These are phyloP conservation scores for Kuraishia piskuri DNA, from an alignment of 805 yeast genomes.

Conservation along the genomic window DNA sequence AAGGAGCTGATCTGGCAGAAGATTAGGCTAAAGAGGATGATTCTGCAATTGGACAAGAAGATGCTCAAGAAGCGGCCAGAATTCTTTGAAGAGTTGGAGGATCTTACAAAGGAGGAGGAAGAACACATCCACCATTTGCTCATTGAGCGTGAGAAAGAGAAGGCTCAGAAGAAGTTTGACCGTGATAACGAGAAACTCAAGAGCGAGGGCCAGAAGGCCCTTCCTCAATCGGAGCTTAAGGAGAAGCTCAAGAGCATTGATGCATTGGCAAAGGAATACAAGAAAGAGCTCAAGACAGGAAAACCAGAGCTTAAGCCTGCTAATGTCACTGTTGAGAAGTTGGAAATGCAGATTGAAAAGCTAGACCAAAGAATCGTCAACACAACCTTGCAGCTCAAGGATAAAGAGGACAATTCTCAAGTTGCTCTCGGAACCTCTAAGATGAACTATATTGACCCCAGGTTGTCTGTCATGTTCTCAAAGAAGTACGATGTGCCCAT, in stretches of 20 bases:
- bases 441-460: conserved; percentile 91
- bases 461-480: conserved; percentile 82
- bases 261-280: conserved; percentile 41
- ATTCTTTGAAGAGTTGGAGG: conserved; percentile 62
- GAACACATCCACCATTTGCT: conserved; percentile 47
- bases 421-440: conserved; percentile 92
- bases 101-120: conserved; percentile 58
- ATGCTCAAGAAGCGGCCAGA: conserved; percentile 39
- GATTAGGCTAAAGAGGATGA: conserved; percentile 62
- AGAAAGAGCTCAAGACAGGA: conserved; percentile 50
- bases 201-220: conserved; percentile 43
- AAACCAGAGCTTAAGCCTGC: conserved; percentile 48
- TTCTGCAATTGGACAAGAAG: conserved; percentile 53
- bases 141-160: conserved; percentile 58
- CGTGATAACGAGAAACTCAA: conserved; percentile 71
- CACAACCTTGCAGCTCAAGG: conserved; percentile 70
- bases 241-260: conserved; percentile 49
- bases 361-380: conserved; percentile 63
- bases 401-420: conserved; percentile 88
- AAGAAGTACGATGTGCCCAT: conserved; percentile 84
- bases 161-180: conserved; percentile 51
- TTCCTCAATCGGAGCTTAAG: conserved; percentile 48
- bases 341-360: conserved; percentile 61
- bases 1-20: conserved; percentile 83
- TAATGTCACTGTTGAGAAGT: conserved; percentile 50